Conservation (phyloP, 169 alveolate genomes). For the Plasmodium yoelii region DNA sequence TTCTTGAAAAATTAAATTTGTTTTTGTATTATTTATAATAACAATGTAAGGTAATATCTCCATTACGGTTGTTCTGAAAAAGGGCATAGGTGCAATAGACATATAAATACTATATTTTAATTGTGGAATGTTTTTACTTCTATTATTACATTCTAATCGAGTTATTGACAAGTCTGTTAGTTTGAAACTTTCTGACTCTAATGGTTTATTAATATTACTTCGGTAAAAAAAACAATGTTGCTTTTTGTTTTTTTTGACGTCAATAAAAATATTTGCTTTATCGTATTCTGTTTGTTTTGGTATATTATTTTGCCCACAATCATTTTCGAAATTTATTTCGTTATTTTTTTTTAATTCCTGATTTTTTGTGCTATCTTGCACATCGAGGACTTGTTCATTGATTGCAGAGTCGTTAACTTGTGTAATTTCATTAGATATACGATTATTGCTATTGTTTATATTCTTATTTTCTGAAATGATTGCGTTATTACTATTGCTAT, state of each 20-base stretch:
- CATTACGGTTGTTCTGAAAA: conserved; percentile 86
- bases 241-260: conserved; percentile 24
- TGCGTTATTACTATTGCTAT: neutral
- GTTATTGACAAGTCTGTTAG: conserved; percentile 68
- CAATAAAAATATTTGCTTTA: neutral
- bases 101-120: conserved; percentile 85
- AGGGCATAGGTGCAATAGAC: conserved; percentile 90
- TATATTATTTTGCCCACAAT: neutral
- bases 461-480: neutral
- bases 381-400: no score
- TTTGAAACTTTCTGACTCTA: conserved; percentile 69
- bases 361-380: neutral
- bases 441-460: neutral
- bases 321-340: neutral
- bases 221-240: conserved; percentile 32
- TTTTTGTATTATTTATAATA: conserved; percentile 62
- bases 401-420: no score
- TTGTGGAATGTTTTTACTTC: conserved; percentile 80
- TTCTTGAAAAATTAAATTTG: conserved; percentile 67
- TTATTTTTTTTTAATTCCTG: neutral
- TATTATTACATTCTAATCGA: conserved; percentile 59
- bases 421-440: neutral
- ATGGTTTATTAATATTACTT: conserved; percentile 53
- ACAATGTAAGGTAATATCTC: conserved; percentile 88
- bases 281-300: neutral